Percentiles rank a stretch among this genome's conserved stretches.
These are phyloP conservation scores for Salix exigua DNA, from an alignment of 345 rosid genomes.

Conservation along the genomic window DNA sequence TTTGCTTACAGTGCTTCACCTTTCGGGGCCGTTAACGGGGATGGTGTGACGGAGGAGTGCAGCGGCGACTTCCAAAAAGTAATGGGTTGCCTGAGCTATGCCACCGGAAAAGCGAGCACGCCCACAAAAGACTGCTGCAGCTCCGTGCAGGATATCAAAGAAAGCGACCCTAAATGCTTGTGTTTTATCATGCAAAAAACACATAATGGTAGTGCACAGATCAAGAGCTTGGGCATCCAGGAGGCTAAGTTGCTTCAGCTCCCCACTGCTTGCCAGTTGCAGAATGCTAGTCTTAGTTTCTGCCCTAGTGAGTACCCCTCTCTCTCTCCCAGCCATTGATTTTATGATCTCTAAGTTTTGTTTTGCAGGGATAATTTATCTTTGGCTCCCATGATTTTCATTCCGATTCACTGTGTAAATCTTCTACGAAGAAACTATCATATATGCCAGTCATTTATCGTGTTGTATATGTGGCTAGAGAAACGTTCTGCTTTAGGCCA, in stretches of 20 bases:
- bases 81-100: conserved; percentile 57
- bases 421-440: not conserved
- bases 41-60: conserved; percentile 29
- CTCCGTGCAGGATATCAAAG: conserved; percentile 48
- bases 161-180: conserved; percentile 66
- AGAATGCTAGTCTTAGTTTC: conserved; percentile 53
- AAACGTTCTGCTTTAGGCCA: not conserved
- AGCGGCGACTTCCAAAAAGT: conserved; percentile 45
- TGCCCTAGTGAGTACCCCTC: conserved; percentile 58
- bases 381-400: not conserved
- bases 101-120: conserved; percentile 46
- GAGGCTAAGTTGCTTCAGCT: conserved; percentile 66
- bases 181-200: conserved; percentile 67
- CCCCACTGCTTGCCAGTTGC: conserved; percentile 68
- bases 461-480: not conserved
- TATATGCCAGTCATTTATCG: not conserved
- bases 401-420: not conserved
- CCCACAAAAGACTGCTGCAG: conserved; percentile 69
- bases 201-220: conserved; percentile 37
- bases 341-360: not conserved
- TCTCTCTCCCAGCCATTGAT: not conserved
- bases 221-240: conserved; percentile 68
- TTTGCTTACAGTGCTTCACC: conserved; percentile 15
- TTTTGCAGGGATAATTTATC: not conserved
- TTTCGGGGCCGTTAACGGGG: conserved; percentile 8